These are phyloP conservation scores for Globisporangium rhizosaccharum DNA, from an alignment of 352 stramenopile species.

Conservation along the genomic window DNA sequence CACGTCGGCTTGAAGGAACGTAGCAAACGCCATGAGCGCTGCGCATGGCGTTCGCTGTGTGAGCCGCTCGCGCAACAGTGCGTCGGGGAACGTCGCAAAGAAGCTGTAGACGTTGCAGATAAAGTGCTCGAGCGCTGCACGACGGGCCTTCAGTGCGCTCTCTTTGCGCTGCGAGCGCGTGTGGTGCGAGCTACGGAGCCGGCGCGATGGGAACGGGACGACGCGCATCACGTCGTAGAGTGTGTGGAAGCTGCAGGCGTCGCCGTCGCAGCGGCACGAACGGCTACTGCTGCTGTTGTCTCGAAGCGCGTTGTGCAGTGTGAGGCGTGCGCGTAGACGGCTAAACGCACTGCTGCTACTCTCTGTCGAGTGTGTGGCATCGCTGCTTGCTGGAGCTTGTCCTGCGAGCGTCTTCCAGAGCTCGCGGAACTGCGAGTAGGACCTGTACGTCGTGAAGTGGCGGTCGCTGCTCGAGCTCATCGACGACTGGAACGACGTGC, in stretches of 20 bases:
- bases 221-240: conserved; percentile 28
- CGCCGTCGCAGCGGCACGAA: conserved; percentile 28
- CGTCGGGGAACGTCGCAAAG: conserved; percentile 31
- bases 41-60: conserved; percentile 23
- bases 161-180: conserved; percentile 20
- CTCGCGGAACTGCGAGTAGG: conserved; percentile 56
- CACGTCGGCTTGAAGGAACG: conserved; percentile 39
- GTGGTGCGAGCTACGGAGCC: conserved; percentile 22
- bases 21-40: conserved; percentile 40
- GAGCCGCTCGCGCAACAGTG: conserved; percentile 35
- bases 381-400: not conserved
- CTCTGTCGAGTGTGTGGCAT: not conserved
- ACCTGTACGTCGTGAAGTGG: conserved; percentile 31
- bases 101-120: conserved; percentile 34
- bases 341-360: conserved; percentile 7
- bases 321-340: conserved; percentile 5
- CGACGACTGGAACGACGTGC: conserved; percentile 14
- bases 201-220: conserved; percentile 34
- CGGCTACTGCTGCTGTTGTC: not conserved
- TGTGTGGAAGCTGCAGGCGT: conserved; percentile 40
- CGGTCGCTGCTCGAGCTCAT: conserved; percentile 14
- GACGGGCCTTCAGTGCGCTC: conserved; percentile 27
- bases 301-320: not conserved
- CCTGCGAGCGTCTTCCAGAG: conserved; percentile 40
- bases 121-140: conserved; percentile 33